Conservation (phyloP, 306 rosid genomes). For the Canavalia gladiata region DNA sequence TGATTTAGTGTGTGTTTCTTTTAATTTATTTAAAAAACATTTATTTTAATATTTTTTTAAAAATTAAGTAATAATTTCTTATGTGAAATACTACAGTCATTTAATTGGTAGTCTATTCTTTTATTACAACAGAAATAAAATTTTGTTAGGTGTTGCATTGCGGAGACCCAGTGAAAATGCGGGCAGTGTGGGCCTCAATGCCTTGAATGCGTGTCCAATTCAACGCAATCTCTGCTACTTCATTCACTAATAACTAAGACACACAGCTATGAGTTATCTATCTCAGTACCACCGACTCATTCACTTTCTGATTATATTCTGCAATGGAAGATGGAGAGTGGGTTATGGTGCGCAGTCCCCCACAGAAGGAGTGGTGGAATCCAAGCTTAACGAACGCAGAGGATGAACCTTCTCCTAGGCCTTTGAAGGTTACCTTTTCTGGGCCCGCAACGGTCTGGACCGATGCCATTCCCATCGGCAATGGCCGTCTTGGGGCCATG, state of each 20-base stretch:
- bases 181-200: not conserved
- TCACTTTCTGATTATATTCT: not conserved
- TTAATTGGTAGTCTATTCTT: too few species aligned
- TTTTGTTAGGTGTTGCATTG: not conserved
- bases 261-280: not conserved
- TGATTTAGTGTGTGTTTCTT: not conserved
- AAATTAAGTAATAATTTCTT: not conserved
- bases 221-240: not conserved
- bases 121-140: too few species aligned
- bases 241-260: not conserved
- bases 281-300: constrained; percentile 39
- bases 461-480: constrained; percentile 89
- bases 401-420: constrained; percentile 50
- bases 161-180: not conserved
- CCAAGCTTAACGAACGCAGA: constrained; percentile 52
- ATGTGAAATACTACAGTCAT: too few species aligned
- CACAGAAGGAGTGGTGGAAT: constrained; percentile 67
- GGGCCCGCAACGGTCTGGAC: constrained; percentile 84
- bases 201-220: constrained; percentile 16
- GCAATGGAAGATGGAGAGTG: constrained; percentile 62
- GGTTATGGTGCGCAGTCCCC: constrained; percentile 57
- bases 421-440: constrained; percentile 73
- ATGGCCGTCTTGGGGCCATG: constrained; percentile 97
- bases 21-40: not conserved
- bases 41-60: not conserved